These are phyloP conservation scores for Bacterosira constricta DNA, from an alignment of 108 stramenopile genomes.

Conservation along the genomic window DNA sequence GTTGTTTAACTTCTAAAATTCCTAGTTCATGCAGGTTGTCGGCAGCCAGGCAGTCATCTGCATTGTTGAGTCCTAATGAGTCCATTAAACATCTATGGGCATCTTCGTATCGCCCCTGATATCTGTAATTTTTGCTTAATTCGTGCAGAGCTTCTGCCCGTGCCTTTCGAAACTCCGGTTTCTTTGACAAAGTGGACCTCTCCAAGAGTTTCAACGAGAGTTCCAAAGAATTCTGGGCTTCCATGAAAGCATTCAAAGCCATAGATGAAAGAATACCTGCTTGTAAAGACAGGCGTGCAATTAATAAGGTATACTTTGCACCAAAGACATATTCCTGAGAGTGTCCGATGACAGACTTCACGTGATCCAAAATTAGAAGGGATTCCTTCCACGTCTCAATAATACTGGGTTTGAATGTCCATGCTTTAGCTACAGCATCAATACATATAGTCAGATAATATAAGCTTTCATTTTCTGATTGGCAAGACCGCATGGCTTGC, in stretches of 20 bases:
- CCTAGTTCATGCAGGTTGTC: constrained; percentile 67
- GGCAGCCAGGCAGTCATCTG: constrained; percentile 14
- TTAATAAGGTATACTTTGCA: constrained; percentile 28
- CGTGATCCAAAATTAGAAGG: constrained; percentile 57
- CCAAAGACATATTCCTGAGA: constrained; percentile 14
- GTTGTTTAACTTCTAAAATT: constrained; percentile 65
- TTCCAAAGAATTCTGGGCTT: constrained; percentile 59
- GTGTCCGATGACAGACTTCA: constrained; percentile 57
- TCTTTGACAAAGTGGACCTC: not conserved
- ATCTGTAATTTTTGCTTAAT: constrained; percentile 52
- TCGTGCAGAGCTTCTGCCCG: constrained; percentile 52
- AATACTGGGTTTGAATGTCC: constrained; percentile 55
- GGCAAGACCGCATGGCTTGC: constrained; percentile 58
- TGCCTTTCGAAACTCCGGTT: constrained; percentile 21
- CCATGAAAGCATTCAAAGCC: constrained; percentile 65
- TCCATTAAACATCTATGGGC: constrained; percentile 40
- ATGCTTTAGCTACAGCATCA: constrained; percentile 42
- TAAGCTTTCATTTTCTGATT: constrained; percentile 36
- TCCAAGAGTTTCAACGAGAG: constrained; percentile 50
- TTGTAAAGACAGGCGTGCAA: constrained; percentile 55
- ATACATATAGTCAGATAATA: constrained; percentile 50
- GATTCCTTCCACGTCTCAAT: constrained; percentile 59
- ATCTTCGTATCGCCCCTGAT: constrained; percentile 54
- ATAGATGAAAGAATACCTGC: constrained; percentile 66
- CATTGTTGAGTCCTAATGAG: constrained; percentile 37